Percentiles rank a stretch among this genome's conserved stretches.
Evolutionary conservation across 2,329 filamentous ascomycete species (phyloP).

Genomic region (Pyrenophora graminea): DNA sequence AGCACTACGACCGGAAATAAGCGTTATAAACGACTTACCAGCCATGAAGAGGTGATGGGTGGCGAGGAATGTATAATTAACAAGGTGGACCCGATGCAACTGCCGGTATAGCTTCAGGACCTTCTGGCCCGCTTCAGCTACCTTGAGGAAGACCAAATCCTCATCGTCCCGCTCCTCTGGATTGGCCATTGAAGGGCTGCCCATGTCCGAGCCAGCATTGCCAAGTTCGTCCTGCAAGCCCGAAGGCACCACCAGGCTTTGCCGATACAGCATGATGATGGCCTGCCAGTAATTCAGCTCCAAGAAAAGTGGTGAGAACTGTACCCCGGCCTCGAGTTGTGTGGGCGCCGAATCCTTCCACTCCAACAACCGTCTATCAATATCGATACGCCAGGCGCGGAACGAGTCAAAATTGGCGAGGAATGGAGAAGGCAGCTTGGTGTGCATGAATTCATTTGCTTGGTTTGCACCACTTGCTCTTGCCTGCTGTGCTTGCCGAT

Average conservation of each 20-base stretch:
- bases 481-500: conserved; percentile 83
- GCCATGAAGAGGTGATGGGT: conserved; percentile 98
- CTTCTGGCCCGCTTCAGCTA: conserved; percentile 92
- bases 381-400: conserved; percentile 83
- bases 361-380: conserved; percentile 78
- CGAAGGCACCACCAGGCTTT: conserved; percentile 83
- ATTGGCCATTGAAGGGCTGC: conserved; percentile 64
- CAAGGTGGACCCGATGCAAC: conserved; percentile 81
- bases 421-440: conserved; percentile 80
- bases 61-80: conserved; percentile 94
- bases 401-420: conserved; percentile 83
- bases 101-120: conserved; percentile 89
- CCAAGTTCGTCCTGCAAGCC: conserved; percentile 79
- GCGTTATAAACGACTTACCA: conserved; percentile 56
- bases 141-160: conserved; percentile 89
- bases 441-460: conserved; percentile 74
- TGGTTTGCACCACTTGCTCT: conserved; percentile 67
- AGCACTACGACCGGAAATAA: conserved; percentile 10
- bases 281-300: conserved; percentile 98
- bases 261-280: conserved; percentile 92
- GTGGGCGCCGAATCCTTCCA: conserved; percentile 86
- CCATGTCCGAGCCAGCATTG: conserved; percentile 60
- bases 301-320: conserved; percentile 85
- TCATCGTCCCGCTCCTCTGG: conserved; percentile 77
- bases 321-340: conserved; percentile 78